Conservation (phyloP, 2,329 filamentous ascomycete species). For the Ploettnerulaceae sp. region DNA sequence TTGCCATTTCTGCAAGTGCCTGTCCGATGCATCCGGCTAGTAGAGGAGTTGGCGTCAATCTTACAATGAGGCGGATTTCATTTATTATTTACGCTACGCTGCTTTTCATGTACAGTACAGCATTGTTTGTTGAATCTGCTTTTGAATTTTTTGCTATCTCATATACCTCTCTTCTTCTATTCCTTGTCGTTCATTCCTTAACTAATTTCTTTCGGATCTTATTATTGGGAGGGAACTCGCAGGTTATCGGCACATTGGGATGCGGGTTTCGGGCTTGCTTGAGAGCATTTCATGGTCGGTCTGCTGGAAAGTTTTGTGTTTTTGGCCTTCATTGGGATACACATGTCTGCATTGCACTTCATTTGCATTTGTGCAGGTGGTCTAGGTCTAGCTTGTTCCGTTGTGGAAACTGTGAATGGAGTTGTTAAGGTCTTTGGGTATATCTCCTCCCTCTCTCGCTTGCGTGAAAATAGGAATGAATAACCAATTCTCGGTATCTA, state of each 20-base stretch:
- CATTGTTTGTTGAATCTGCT: constrained; percentile 7
- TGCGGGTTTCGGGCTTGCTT: constrained; percentile 18
- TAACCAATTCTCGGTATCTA: constrained; percentile 10
- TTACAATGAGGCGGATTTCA: constrained; percentile 18
- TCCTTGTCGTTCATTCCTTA: constrained; percentile 15
- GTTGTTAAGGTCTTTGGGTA: constrained; percentile 10
- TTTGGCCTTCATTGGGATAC: constrained; percentile 20
- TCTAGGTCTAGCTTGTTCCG: constrained; percentile 7
- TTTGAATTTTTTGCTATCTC: neutral
- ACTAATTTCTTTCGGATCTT: constrained; percentile 11
- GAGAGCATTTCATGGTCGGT: constrained; percentile 20
- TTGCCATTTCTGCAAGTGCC: constrained; percentile 21
- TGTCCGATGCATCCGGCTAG: constrained; percentile 26
- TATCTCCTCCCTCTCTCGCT: constrained; percentile 7
- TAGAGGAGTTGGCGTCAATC: constrained; percentile 29
- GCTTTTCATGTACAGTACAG: constrained; percentile 29
- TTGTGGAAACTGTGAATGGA: constrained; percentile 10
- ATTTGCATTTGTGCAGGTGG: constrained; percentile 20
- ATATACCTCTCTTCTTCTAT: constrained; percentile 17
- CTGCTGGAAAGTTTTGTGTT: constrained; percentile 17
- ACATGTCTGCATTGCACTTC: constrained; percentile 26
- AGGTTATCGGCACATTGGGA: constrained; percentile 22
- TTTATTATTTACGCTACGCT: constrained; percentile 15
- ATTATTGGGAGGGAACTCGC: constrained; percentile 15
- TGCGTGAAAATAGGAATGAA: constrained; percentile 18